phyloP scores from a whole-genome alignment of 2,329 filamentous ascomycete species.

The Fusarium sp. region DNA sequence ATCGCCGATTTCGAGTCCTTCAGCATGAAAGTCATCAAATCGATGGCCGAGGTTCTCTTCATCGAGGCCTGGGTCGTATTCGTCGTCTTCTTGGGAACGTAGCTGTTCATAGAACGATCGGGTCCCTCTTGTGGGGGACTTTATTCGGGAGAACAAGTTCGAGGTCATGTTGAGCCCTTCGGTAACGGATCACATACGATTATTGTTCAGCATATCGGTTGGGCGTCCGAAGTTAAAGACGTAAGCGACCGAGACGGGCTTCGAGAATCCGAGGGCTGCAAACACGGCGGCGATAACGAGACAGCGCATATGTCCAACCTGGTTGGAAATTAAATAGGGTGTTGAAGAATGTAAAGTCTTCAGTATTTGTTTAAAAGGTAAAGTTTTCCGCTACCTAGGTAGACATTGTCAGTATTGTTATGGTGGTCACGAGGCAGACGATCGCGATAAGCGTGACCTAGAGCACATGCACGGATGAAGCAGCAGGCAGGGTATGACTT shows the following conservation, averaged over 20 bases:
- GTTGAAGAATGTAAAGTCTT: background rate
- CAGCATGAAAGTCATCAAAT: conserved; percentile 63
- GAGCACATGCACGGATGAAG: conserved; percentile 34
- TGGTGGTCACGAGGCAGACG: conserved; percentile 38
- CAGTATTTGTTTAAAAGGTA: background rate
- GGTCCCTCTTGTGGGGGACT: conserved; percentile 39
- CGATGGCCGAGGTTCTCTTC: conserved; percentile 65
- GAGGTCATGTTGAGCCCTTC: conserved; percentile 54
- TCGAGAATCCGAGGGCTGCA: background rate
- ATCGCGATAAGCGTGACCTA: conserved; percentile 43
- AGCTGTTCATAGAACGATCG: conserved; percentile 64
- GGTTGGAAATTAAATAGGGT: background rate
- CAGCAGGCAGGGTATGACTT: background rate
- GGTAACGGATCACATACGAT: conserved; percentile 17
- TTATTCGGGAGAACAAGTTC: conserved; percentile 60
- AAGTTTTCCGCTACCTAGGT: background rate
- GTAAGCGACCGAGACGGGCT: background rate
- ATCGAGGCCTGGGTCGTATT: conserved; percentile 59
- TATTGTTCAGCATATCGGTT: conserved; percentile 32
- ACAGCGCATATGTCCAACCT: background rate
- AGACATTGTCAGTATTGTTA: conserved; percentile 9
- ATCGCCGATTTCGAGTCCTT: conserved; percentile 57
- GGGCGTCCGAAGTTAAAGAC: conserved; percentile 1
- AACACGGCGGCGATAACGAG: background rate
- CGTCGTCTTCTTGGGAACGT: conserved; percentile 54